Percentiles rank a stretch among this genome's conserved stretches.
Evolutionary conservation across 139 green algal species (phyloP).

Genomic region (Mesotaenium endlicherianum): DNA sequence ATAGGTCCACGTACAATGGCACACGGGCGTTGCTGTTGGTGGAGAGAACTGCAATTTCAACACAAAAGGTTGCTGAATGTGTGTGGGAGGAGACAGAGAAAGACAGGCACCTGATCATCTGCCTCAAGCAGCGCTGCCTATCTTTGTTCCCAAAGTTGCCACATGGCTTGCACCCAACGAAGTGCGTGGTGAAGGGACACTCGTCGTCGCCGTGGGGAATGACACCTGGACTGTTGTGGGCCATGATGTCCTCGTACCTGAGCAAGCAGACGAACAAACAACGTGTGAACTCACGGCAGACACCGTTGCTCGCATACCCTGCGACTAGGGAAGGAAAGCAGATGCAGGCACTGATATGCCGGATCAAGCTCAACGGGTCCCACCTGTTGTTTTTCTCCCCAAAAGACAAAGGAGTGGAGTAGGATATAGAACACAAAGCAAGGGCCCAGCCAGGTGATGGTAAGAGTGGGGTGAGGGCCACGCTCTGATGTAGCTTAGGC

Average conservation of each 20-base stretch:
- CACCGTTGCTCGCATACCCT: too few species aligned
- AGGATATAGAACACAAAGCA: too few species aligned
- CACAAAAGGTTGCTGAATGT: too few species aligned
- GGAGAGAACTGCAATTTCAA: too few species aligned
- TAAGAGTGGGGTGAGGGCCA: too few species aligned
- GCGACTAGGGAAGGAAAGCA: not conserved
- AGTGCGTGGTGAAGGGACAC: slow-evolving; percentile 43
- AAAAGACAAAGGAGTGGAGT: too few species aligned
- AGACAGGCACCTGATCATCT: slow-evolving; percentile 38
- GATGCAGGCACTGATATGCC: not conserved
- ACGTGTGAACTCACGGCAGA: too few species aligned
- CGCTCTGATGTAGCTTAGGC: too few species aligned
- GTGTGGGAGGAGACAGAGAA: too few species aligned
- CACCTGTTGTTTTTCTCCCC: not conserved
- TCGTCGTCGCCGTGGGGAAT: slow-evolving; percentile 19
- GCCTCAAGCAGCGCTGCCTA: not conserved
- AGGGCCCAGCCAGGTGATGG: too few species aligned
- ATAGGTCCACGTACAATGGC: too few species aligned
- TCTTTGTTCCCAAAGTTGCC: not conserved
- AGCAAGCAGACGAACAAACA: not conserved
- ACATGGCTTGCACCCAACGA: slow-evolving; percentile 36
- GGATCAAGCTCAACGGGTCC: not conserved
- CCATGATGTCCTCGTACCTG: slow-evolving; percentile 43
- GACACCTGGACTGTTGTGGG: not conserved
- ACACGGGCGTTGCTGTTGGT: too few species aligned